Evolutionary conservation across 192 early-diverging fungal genomes (phyloP), one percentile per base, ranked within the genome.

Genomic region (Podila horticola): DNA sequence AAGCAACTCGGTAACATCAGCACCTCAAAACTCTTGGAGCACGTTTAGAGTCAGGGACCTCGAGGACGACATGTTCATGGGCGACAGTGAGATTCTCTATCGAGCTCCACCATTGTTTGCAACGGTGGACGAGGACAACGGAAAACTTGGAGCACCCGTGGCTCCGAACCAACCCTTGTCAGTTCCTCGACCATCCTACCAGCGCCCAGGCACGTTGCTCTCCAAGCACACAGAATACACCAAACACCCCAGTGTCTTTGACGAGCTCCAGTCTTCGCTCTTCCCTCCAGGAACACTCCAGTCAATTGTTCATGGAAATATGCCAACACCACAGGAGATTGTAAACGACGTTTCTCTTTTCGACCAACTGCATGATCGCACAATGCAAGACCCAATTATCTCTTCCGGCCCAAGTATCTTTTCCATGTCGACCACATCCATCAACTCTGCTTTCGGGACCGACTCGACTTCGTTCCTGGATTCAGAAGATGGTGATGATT

Each of bases 271-370:
- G 33, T 81, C 77, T 13, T 81, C 77, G 1, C 69, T 81, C 33
- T 81, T 81, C 36, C 77, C 77, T 7, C 77, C 77, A 28, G 77
- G 77, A 28, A 81, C 77, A 13, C 77, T 81, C 10, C 71, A 73
- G 10, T 81, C 77, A 11, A 64, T 81, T 22, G 68, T 81, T 26
- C 77, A 61, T 30, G 45, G 64, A 6, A 63, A 59, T 17, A 48
- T 81, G 13, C 22, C 77, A 6, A 81, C 71, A 19, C 77, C 77
- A 33, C 70, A 52, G 12, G 77, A 81, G 34, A 69, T 81, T 73
- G 77, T 81, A 33, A 73, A 73, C 36, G 77, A 81, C 19, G 30
- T 73, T 10, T 26, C 77, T 22, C 45, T 81, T 19, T 55, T 81
- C 15, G 77, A 81, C 20, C 77, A 81, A 30, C 28, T 81, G 22